A percentile compares a stretch with the other conserved stretches of the same genome.
phyloP scores from a whole-genome alignment of 2,329 filamentous ascomycete genomes.

The Claviceps sorghi region DNA sequence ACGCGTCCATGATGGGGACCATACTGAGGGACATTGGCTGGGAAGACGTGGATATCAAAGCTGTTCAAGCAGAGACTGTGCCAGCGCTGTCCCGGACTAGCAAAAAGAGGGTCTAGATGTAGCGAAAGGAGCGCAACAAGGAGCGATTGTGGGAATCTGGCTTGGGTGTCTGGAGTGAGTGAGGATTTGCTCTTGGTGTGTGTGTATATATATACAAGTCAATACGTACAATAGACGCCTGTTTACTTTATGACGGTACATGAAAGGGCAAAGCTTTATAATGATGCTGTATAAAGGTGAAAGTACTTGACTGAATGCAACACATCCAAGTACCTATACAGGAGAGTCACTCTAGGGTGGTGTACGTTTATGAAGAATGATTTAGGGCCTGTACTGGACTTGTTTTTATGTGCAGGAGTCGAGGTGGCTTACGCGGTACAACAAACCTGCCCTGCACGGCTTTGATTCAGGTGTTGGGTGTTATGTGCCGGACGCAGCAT shows the following conservation, averaged over 20 bases:
- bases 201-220: neutral
- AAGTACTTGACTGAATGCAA: too few species aligned
- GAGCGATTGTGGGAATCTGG: neutral
- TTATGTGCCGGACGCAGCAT: too few species aligned
- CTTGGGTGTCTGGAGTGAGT: neutral
- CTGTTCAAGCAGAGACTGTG: constrained; percentile 14
- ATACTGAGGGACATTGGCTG: constrained; percentile 55
- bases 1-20: constrained; percentile 50
- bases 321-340: too few species aligned
- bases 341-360: too few species aligned
- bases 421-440: too few species aligned
- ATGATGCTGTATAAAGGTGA: too few species aligned
- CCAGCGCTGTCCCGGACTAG: constrained; percentile 1
- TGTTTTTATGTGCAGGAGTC: neutral
- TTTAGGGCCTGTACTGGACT: too few species aligned
- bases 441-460: too few species aligned
- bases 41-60: constrained; percentile 42
- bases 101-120: neutral
- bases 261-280: too few species aligned
- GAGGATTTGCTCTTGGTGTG: neutral
- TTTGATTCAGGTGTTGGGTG: too few species aligned
- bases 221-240: neutral
- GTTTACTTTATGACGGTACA: too few species aligned
- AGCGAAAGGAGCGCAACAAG: neutral
- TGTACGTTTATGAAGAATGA: too few species aligned